Conservation (phyloP, 2,329 filamentous ascomycete species). For the Calonectria honghensis region DNA sequence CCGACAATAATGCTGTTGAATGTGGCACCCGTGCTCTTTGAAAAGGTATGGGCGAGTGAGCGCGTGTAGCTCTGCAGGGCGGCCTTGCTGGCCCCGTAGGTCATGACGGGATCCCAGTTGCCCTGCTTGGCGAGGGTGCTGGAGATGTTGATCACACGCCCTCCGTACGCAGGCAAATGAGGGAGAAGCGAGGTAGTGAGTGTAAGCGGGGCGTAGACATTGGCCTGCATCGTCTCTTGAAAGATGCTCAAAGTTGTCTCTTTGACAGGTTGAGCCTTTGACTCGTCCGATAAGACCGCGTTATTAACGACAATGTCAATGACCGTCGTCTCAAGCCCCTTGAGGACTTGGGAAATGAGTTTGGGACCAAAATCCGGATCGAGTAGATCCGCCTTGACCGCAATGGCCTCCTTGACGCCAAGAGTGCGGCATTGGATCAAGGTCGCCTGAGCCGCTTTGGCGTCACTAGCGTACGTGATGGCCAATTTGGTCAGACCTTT, state of each 20-base stretch:
- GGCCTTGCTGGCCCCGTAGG: conserved; percentile 1
- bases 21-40: neutral
- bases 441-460: neutral
- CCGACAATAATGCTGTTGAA: neutral
- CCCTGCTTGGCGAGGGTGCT: neutral
- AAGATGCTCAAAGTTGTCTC: neutral
- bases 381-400: conserved; percentile 8
- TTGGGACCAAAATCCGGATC: neutral
- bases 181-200: neutral
- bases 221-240: neutral
- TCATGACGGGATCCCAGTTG: neutral
- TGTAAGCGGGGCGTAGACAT: conserved; percentile 2
- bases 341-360: neutral
- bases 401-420: neutral
- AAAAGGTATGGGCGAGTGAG: neutral
- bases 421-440: neutral
- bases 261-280: neutral
- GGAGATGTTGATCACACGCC: conserved; percentile 16
- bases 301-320: conserved; percentile 27
- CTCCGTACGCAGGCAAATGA: neutral
- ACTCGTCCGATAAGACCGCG: neutral
- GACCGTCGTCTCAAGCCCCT: neutral
- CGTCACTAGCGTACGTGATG: conserved; percentile 28
- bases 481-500: conserved; percentile 35
- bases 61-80: conserved; percentile 6